Conservation (phyloP, 305 asterid genomes). For the Coffea humblotiana region DNA sequence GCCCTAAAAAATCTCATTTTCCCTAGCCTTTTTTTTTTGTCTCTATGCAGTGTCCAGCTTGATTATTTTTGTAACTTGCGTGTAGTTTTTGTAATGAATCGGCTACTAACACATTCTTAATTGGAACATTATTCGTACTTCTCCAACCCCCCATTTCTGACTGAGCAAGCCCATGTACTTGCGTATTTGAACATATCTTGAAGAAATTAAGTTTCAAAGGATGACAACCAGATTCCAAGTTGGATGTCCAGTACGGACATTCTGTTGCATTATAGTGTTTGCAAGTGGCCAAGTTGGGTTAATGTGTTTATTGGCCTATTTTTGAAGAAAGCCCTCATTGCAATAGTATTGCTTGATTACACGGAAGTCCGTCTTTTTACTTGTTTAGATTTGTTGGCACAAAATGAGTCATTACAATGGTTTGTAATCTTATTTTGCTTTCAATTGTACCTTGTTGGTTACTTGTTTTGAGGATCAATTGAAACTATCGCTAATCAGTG, state of each 20-base stretch:
- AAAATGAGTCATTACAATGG: neutral
- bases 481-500: neutral
- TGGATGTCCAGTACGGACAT: neutral
- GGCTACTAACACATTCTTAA: neutral
- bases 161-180: no score
- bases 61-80: no score
- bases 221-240: neutral
- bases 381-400: neutral
- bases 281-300: neutral
- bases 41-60: neutral
- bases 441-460: no score
- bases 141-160: neutral
- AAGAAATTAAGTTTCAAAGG: neutral
- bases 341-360: neutral
- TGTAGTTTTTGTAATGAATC: neutral
- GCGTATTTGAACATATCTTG: neutral
- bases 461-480: neutral
- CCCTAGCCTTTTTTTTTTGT: neutral
- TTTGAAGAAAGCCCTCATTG: neutral
- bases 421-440: neutral
- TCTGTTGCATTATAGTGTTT: neutral
- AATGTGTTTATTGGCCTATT: neutral
- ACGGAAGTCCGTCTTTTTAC: neutral
- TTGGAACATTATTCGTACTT: neutral
- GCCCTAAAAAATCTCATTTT: neutral